Evolutionary conservation across 306 rosid genomes (phyloP).

Genomic region (Mucuna pruriens): DNA sequence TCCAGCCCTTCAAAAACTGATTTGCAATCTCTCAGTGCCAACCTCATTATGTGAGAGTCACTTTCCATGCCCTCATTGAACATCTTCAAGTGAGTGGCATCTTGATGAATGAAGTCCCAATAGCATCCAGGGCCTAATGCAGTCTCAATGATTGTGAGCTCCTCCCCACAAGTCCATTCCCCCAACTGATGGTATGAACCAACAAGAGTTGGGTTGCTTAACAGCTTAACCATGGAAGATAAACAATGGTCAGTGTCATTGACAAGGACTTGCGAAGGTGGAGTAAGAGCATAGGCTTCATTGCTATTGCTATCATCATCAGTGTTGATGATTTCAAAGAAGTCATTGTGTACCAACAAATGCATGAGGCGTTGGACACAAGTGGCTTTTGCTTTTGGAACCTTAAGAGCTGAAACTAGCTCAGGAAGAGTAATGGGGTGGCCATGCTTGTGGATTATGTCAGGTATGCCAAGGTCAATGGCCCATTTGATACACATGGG

Average conservation of each 20-base stretch:
- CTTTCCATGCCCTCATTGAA: slow-evolving; percentile 12
- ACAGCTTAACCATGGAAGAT: neutral
- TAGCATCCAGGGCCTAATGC: neutral
- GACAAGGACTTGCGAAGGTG: neutral
- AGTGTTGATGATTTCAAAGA: neutral
- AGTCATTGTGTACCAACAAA: neutral
- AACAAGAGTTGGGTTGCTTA: neutral
- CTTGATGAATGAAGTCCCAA: neutral
- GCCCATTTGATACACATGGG: neutral
- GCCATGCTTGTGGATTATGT: neutral
- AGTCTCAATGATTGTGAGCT: neutral
- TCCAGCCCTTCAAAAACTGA: neutral
- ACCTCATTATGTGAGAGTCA: neutral
- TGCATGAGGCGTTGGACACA: neutral
- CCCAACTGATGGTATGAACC: neutral
- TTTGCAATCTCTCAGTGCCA: neutral
- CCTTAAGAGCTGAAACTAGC: neutral
- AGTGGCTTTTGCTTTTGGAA: neutral
- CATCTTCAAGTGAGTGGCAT: neutral
- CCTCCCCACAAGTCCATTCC: neutral
- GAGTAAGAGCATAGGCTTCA: neutral
- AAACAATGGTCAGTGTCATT: neutral
- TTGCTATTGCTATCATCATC: neutral
- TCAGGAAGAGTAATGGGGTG: neutral
- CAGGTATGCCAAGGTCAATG: neutral